A percentile compares a stretch with the other conserved stretches of the same genome.
These are phyloP conservation scores for Vickermania spadyakhi DNA, from an alignment of 208 protist species.

Conservation along the genomic window DNA sequence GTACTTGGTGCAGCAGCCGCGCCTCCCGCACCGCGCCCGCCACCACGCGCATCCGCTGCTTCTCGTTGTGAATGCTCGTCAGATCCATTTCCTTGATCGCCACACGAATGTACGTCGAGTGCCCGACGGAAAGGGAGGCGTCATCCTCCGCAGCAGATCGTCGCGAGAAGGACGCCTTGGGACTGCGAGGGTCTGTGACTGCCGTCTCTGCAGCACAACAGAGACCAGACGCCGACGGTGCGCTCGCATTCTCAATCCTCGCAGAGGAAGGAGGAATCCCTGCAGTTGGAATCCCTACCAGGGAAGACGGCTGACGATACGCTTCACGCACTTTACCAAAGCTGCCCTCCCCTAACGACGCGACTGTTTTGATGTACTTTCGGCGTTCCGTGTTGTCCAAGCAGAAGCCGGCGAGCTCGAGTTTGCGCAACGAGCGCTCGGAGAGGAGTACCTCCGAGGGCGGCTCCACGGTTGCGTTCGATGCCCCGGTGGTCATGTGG, in stretches of 20 bases:
- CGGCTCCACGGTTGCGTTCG: no score
- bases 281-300: not conserved
- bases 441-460: no score
- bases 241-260: no score
- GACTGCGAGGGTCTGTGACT: no score
- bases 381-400: not conserved
- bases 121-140: no score
- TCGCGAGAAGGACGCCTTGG: no score
- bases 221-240: no score
- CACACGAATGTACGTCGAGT: not conserved
- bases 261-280: not conserved
- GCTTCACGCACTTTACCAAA: constrained; percentile 1
- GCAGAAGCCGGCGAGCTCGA: not conserved
- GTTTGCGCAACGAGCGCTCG: not conserved
- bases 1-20: not conserved
- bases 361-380: not conserved
- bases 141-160: no score
- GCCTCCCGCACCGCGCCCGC: not conserved
- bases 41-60: not conserved
- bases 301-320: not conserved
- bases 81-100: not conserved
- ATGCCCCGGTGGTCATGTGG: no score
- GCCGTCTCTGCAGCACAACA: no score
- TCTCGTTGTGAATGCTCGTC: not conserved
- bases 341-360: not conserved